These are phyloP conservation scores for Alternaria solani DNA, from an alignment of 2,329 filamentous ascomycete species.

Conservation along the genomic window DNA sequence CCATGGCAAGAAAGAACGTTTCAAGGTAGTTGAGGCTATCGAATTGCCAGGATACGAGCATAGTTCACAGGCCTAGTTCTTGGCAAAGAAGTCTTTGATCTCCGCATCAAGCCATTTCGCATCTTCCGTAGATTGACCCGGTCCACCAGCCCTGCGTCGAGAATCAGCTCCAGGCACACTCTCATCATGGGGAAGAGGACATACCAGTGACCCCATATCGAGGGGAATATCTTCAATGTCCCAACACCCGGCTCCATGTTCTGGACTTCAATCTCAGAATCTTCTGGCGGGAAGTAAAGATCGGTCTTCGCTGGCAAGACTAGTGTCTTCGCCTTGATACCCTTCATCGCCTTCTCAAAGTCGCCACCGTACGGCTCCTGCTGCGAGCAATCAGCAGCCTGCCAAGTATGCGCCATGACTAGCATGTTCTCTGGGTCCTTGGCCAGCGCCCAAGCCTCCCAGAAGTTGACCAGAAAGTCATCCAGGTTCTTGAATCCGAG, in stretches of 20 bases:
- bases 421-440: slow-evolving; percentile 81
- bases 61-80: slow-evolving; percentile 16
- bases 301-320: slow-evolving; percentile 78
- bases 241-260: slow-evolving; percentile 68
- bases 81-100: slow-evolving; percentile 62
- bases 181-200: slow-evolving; percentile 26
- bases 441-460: slow-evolving; percentile 76
- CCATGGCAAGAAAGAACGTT: slow-evolving; percentile 33
- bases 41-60: slow-evolving; percentile 17
- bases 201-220: slow-evolving; percentile 70
- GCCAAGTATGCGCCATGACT: slow-evolving; percentile 81
- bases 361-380: slow-evolving; percentile 74
- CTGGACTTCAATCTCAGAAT: slow-evolving; percentile 75
- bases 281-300: slow-evolving; percentile 83
- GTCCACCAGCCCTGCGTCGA: slow-evolving; percentile 68
- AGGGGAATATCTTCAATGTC: slow-evolving; percentile 62
- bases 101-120: slow-evolving; percentile 74
- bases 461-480: slow-evolving; percentile 77
- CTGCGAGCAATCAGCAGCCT: slow-evolving; percentile 73
- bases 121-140: slow-evolving; percentile 74
- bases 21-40: slow-evolving; percentile 33
- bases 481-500: slow-evolving; percentile 74
- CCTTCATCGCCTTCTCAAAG: slow-evolving; percentile 67
- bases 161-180: slow-evolving; percentile 16
- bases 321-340: slow-evolving; percentile 75